Base-by-base conservation (phyloP, 306 rosid species). In the Lathyrus aphaca region DNA sequence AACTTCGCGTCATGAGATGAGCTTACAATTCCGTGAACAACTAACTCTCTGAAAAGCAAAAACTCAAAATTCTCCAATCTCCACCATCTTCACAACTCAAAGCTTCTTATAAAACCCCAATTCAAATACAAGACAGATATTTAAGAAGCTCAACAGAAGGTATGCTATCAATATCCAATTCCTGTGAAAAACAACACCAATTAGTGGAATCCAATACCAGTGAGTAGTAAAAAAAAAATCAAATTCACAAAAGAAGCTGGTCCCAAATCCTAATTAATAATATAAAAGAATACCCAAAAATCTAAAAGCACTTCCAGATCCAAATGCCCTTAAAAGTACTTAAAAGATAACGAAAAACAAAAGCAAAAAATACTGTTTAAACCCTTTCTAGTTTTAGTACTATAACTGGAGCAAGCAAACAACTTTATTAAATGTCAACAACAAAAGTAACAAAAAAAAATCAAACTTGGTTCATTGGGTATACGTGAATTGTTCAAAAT, bases 1-100 rank as follows among this genome's bases (percentile, higher is more conserved):
- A 66, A 82, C 74, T 69, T 81, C 71, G 70, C 90, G 77, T 83
- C 89, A 84, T 86, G 81, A 81, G 73, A 82, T 83, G 81, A 80
- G 75, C 78, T 69, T 18, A 59, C 37, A 68, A 56, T 48, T 38
- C 65, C 11, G 50, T 54, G 58, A 73, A 48, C 39, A 35, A 35
- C 39, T 35, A 32, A 32, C 63, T 59, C 55, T 73, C 57, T 27
- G 60, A 69, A 56, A 79, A 73, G 39, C 74, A 35, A 67, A 73
- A 66, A 58, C 8, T 74, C 76, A 76, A 48, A 55, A 55, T 55
- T 12, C 37, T 55, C 16, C 37, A 55, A 32, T 67, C 48, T 66
- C 64, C 43, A 40, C 40, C 64, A 64, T 70, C 71, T 38, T 54
- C 64, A 44, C 23, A 44, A 75, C 58, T 17, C 32, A 43, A 74